Base-by-base conservation (phyloP, 257 asterid genomes). In the Salvia rosmarinus region DNA sequence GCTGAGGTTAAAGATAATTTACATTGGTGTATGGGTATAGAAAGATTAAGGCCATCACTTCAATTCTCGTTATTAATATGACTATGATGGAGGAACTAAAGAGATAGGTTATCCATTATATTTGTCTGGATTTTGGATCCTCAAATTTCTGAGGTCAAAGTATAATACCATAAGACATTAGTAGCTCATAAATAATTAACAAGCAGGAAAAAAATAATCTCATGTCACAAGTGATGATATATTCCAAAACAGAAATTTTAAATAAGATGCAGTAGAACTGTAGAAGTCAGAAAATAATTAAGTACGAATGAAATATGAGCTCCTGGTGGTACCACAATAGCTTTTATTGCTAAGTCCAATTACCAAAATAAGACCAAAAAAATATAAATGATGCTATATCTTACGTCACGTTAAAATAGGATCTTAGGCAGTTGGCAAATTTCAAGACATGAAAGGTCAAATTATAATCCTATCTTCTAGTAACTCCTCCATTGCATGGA, bases 101-200 rank as follows among this genome's bases (percentile, higher is more conserved):
- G 61, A 52, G 64, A 54, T 4, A 10, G 30, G 9, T 32, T 14
- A 74, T 65, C 67, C 47, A 6, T 28, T 12, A 32, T 9, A 44
- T 14, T 19, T 12, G 23, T 12, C 16, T n/a, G 34, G 46, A 32
- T 30, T 30, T 55, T 7, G 61, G 28, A 74, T 17, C 43, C 49
- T 35, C 42, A 43, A 16, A 43, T 23, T 40, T 56, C 43, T 11
- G 39, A 71, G 75, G 14, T 52, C 49, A 64, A 40, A 10, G 4
- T n/a, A 39, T 1, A 56, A 13, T 13, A 62, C 44, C 70, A 50
- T 40, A 21, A 6, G 52, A 42, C 5, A 62, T 8, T 6, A 37
- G 55, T 8, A 35, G 63, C 52, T 47, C 71, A 39, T 64, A n/a
- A 28, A 19, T 37, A 49, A 39, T 47, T 55, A 19, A 51, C 35